Evolutionary conservation across 768 basidiomycete species (phyloP).

Genomic region (Zangia roseola): DNA sequence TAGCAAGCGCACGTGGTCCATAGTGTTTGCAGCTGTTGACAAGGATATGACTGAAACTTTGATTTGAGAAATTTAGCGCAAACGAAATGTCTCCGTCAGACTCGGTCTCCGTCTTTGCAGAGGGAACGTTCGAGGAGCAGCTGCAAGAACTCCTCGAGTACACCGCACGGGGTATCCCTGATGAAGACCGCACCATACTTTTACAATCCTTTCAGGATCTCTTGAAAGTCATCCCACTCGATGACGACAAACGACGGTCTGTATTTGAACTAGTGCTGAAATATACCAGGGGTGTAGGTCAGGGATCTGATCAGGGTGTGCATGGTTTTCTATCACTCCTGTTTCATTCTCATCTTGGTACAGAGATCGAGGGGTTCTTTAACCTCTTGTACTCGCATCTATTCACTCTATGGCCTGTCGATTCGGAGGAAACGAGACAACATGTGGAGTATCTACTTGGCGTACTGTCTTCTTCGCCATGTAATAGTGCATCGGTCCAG

Average conservation of each 20-base stretch:
- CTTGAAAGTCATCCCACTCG: slow-evolving; percentile 50
- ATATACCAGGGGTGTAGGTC: slow-evolving; percentile 68
- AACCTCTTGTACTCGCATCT: slow-evolving; percentile 78
- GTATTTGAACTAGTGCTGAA: slow-evolving; percentile 59
- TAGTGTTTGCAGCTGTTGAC: slow-evolving; percentile 24
- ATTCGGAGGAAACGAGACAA: slow-evolving; percentile 54
- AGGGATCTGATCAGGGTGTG: slow-evolving; percentile 76
- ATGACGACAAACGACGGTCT: slow-evolving; percentile 49
- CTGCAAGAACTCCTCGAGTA: slow-evolving; percentile 79
- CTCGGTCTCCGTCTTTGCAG: slow-evolving; percentile 80
- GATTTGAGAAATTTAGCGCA: slow-evolving; percentile 10
- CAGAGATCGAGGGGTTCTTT: slow-evolving; percentile 88
- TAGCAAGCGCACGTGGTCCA: too few relatives aligned
- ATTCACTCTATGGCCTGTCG: slow-evolving; percentile 54
- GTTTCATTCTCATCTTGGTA: slow-evolving; percentile 4
- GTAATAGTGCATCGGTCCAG: slow-evolving; percentile 57
- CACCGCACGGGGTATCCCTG: slow-evolving; percentile 60
- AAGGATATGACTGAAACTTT: slow-evolving; percentile 3
- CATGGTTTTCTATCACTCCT: slow-evolving; percentile 1
- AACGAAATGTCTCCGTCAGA: slow-evolving; percentile 64
- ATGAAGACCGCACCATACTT: slow-evolving; percentile 63
- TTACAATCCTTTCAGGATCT: slow-evolving; percentile 67
- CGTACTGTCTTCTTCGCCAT: slow-evolving; percentile 53
- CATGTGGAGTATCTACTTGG: slow-evolving; percentile 50
- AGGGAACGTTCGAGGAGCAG: slow-evolving; percentile 87